These are phyloP conservation scores for Blastobotrys arbuscula DNA, from an alignment of 1,139 yeast species.

Conservation along the genomic window DNA sequence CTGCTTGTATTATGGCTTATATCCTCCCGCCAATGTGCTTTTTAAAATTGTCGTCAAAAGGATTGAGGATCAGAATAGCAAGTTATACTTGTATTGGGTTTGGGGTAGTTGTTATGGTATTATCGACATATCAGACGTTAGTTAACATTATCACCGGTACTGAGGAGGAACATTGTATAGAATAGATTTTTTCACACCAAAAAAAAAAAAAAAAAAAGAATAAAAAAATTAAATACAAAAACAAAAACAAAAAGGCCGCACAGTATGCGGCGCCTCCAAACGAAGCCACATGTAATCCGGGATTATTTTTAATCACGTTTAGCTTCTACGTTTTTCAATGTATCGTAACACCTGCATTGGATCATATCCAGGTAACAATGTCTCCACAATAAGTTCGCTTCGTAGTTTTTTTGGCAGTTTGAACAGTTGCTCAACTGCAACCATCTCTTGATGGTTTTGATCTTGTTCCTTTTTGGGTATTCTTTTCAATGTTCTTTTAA, in stretches of 20 bases:
- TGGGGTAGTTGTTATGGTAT: constrained; percentile 70
- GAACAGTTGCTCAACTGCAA: constrained; percentile 1
- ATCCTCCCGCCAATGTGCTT: constrained; percentile 85
- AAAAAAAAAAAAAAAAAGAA: not conserved
- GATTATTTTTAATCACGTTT: not conserved
- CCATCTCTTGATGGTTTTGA: constrained; percentile 10
- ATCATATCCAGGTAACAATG: constrained; percentile 15
- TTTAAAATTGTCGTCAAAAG: constrained; percentile 54
- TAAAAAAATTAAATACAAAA: not conserved
- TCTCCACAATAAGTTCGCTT: constrained; percentile 7
- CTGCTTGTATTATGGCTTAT: constrained; percentile 90
- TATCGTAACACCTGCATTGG: constrained; percentile 9
- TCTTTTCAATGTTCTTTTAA: not conserved
- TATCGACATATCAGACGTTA: constrained; percentile 72
- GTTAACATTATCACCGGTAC: constrained; percentile 43
- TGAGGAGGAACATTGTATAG: constrained; percentile 42
- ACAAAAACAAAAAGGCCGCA: too few species aligned
- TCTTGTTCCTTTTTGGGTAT: not conserved
- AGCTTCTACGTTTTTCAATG: too few species aligned
- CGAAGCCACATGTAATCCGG: too few species aligned
- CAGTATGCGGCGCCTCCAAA: too few species aligned
- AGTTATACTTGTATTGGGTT: constrained; percentile 58
- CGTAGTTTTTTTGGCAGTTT: constrained; percentile 2
- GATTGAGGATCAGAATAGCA: constrained; percentile 46
- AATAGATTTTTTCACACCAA: constrained; percentile 16